Evolutionary conservation across 148 eudicot genomes (phyloP), one percentile per base, ranked within the genome.

Genomic region (Dianthus caryophyllus): DNA sequence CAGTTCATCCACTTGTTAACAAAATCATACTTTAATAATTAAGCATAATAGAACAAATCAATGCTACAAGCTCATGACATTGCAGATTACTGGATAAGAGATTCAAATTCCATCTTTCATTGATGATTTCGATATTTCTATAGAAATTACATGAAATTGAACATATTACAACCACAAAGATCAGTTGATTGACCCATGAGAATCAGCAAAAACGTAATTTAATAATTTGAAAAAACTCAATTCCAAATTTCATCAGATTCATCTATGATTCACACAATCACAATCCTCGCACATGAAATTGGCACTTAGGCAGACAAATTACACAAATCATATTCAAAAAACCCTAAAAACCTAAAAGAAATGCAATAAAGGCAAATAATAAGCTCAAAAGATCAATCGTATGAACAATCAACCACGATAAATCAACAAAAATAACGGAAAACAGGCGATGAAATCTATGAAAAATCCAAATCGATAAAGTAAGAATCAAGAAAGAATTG

Each of bases 321-420:
- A 36, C 31, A 13, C 60, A 55, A 24, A 11, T 25, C 16, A 4
- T 4, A 27, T 36, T 53, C 20, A 20, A 18, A 65, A 47, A 3
- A 2, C 17, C 54, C 54, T 2, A 2, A 27, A 70, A 76, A 33
- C 72, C 29, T 41, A 33, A 17, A 8, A 64, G n/a, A 26, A 39
- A 18, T 26, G 61, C 13, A 16, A 29, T 56, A 14, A 39, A 12
- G 3, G 17, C n/a, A 60, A 21, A 43, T 41, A 26, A 14, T 12
- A 71, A 46, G 21, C 44, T 56, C 48, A 46, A 33, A 2, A 57
- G 27, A 72, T 72, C 70, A 7, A 33, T 7, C 38, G 38, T 2
- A 33, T 33, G 38, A 33, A 2, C 38, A 33, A 33, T 33, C 38
- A 33, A 33, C 38, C 38, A 33, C 4, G 38, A 33, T 33, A 33